A percentile compares a stretch with the other conserved stretches of the same genome.
Conservation (phyloP, 106 monocot species). For the Allium cepa region DNA sequence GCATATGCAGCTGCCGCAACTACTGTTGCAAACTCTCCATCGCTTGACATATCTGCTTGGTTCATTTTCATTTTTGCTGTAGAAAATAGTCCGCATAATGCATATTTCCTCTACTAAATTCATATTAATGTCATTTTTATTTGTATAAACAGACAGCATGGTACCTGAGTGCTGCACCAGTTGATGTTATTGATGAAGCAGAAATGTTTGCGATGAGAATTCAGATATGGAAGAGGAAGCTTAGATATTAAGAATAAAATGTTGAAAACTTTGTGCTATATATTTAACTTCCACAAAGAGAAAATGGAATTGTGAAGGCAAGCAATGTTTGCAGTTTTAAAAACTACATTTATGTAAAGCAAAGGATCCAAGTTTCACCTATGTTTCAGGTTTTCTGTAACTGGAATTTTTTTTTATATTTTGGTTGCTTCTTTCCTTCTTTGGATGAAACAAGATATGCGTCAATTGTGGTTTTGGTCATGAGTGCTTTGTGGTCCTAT, state of each 20-base stretch:
- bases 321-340: not conserved
- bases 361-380: slow-evolving; percentile 4
- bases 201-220: not conserved
- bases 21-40: slow-evolving; percentile 19
- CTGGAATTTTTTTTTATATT: not conserved
- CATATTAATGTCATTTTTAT: no score
- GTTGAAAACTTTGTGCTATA: not conserved
- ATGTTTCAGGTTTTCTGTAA: not conserved
- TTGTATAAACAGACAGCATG: not conserved
- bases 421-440: not conserved
- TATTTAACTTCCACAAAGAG: not conserved
- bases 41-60: slow-evolving; percentile 2
- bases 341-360: slow-evolving; percentile 2
- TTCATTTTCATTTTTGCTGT: slow-evolving; percentile 7
- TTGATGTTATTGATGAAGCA: not conserved
- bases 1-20: slow-evolving; percentile 23
- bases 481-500: no score
- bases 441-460: no score
- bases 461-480: no score
- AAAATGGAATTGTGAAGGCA: slow-evolving; percentile 8
- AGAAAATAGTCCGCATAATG: not conserved
- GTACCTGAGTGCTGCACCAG: not conserved
- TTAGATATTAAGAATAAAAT: no score
- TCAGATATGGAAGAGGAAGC: no score
- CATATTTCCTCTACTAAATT: no score